These are phyloP conservation scores for Panaeolus papilionaceus DNA, from an alignment of 768 basidiomycete genomes.

Conservation along the genomic window DNA sequence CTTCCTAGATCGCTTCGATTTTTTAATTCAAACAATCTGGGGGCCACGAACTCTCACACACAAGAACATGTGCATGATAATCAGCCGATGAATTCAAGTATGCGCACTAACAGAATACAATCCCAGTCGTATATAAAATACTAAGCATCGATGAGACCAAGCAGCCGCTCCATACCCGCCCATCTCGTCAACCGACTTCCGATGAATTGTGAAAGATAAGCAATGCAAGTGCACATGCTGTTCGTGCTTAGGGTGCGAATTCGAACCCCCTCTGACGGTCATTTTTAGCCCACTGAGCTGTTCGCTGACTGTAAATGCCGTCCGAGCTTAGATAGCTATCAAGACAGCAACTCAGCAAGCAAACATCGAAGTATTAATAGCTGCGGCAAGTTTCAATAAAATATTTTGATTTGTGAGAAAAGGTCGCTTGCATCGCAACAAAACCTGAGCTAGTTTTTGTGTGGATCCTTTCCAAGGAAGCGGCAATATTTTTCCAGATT, in stretches of 20 bases:
- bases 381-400: neutral
- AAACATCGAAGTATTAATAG: neutral
- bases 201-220: neutral
- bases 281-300: conserved; percentile 5
- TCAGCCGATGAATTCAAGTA: too few species aligned
- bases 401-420: too few species aligned
- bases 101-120: neutral
- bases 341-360: neutral
- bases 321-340: neutral
- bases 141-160: neutral
- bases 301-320: neutral
- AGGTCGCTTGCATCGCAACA: too few species aligned
- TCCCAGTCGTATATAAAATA: neutral
- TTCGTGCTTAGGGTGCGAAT: neutral
- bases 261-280: neutral
- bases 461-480: too few species aligned
- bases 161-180: neutral
- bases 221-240: neutral
- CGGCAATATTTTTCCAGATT: too few species aligned
- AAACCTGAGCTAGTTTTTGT: too few species aligned
- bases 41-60: too few species aligned
- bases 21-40: neutral
- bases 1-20: neutral
- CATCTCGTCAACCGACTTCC: neutral
- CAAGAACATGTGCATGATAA: too few species aligned